Conservation (phyloP, 2,329 filamentous ascomycete genomes). For the Amauroascus niger region DNA sequence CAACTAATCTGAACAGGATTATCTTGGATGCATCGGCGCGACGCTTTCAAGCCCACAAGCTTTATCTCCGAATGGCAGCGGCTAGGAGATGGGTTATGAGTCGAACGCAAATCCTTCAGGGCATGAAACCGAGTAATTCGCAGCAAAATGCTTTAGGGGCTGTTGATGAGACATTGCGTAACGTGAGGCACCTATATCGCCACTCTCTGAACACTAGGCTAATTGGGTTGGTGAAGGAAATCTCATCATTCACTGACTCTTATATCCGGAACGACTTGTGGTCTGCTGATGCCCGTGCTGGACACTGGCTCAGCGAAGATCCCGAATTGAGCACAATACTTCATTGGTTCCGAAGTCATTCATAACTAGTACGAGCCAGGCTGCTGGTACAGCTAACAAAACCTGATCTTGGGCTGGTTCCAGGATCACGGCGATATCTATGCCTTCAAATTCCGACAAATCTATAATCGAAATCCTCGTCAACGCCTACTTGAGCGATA, state of each 20-base stretch:
- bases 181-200: slow-evolving; percentile 30
- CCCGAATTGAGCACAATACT: slow-evolving; percentile 46
- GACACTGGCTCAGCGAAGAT: slow-evolving; percentile 54
- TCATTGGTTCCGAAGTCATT: slow-evolving; percentile 35
- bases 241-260: slow-evolving; percentile 48
- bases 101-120: slow-evolving; percentile 43
- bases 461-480: too few relatives aligned
- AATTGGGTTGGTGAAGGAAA: slow-evolving; percentile 39
- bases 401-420: background rate
- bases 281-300: slow-evolving; percentile 45
- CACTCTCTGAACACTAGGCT: background rate
- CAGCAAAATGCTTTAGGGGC: slow-evolving; percentile 43
- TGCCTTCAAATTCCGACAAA: too few relatives aligned
- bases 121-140: slow-evolving; percentile 40
- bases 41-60: slow-evolving; percentile 52
- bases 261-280: slow-evolving; percentile 48
- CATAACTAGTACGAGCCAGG: background rate
- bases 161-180: slow-evolving; percentile 40
- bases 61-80: slow-evolving; percentile 50
- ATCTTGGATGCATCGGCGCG: slow-evolving; percentile 51
- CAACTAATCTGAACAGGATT: slow-evolving; percentile 37
- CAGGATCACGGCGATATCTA: background rate
- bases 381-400: background rate
- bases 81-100: slow-evolving; percentile 51
- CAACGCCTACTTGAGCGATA: too few relatives aligned